Evolutionary conservation across 1,284 basidiomycete species (phyloP), one percentile per base, ranked within the genome.

Genomic region (Apiotrichum sp.): DNA sequence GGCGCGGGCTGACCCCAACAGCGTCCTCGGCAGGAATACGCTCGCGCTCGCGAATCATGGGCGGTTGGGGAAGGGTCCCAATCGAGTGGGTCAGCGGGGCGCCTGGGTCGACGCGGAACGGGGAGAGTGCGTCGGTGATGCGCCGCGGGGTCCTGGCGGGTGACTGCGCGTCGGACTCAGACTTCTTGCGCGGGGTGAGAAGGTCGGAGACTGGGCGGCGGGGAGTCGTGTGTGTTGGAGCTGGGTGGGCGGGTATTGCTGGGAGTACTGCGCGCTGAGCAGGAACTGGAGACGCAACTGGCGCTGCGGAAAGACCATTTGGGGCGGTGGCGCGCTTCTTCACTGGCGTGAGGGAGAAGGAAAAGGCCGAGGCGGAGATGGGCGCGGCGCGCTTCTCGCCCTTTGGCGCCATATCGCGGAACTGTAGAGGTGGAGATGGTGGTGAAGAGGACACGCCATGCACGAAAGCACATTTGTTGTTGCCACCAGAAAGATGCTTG

Each of bases 1-100:
- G 65, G 22, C 68, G 59, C 8, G 70, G 72, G 31, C 68, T 71
- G 5, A 74, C 71, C 3, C 70, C 72, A 8, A 70, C 50, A 3
- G 58, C 70, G 34, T 68, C 69, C 16, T 67, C 65, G 38, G 64
- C 62, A 32, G 34, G 43, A 50, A 50, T 48, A 39, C 35, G 32
- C 45, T 39, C 52, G 10, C 36, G 41, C 16, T 48, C 57, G 3
- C 41, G 48, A 16, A 62, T 29, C 10, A 35, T 14, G 11, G 38
- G 43, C 11, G 59, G 54, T 22, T 22, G 22, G 22, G 22, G 22
- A 22, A 22, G 22, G 22, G 22, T 22, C 22, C 50, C 35, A 31
- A 50, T 38, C 1, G 41, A 51, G 36, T 58, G 40, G 31, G 16
- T 39, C 13, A 45, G 49, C 34, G 47, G n/a, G 9, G 42, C 4